Base-by-base conservation (phyloP, 352 stramenopile species). In the Phytophthora ohioensis region DNA sequence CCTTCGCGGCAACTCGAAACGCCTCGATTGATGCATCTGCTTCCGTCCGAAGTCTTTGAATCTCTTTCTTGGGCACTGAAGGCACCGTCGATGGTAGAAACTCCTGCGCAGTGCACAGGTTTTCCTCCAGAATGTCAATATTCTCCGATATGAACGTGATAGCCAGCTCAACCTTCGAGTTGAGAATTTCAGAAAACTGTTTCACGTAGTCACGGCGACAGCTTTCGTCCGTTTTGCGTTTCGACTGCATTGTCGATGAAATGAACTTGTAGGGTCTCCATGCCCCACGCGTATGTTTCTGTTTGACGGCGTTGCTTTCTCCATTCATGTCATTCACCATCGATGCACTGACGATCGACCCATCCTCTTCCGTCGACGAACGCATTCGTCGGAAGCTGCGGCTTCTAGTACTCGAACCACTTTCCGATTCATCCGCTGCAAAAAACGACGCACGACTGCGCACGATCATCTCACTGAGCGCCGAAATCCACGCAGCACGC, bases 191-290 rank as follows among this genome's bases (percentile, higher is more conserved):
- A 34, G 76, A 48, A 46, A 92, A 95, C 17, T 78, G 57, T 34
- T 85, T 66, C 34, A 90, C 58, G 42, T 91, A 92, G 27, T 90
- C 78, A 45, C 73, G 70, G 32, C 84, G 76, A 27, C 66, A 78
- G 17, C 54, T 57, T 17, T 76, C 60, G 21, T 92, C 75, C 8
- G 78, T 77, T 34, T 83, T 79, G 35, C 61, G 47, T 38, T 84
- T 89, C 4, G 73, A 72, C 35, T 90, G 80, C 86, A 95, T 93
- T 1, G 88, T 94, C 5, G 88, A 91, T 3, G 86, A 82, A 12
- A 92, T 74, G 5, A 95, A 79, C 59, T 85, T 89, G 72, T 95
- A 95, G 10, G 88, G 88, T 57, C 78, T 78, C 88, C 88, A 95
- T 3, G 78, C 73, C 51, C n/a, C 75, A 51, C 62, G 57, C 31